A percentile compares a stretch with the other conserved stretches of the same genome.
Conservation (phyloP, 192 early-diverging fungal genomes). For the Linnemannia hyalina region DNA sequence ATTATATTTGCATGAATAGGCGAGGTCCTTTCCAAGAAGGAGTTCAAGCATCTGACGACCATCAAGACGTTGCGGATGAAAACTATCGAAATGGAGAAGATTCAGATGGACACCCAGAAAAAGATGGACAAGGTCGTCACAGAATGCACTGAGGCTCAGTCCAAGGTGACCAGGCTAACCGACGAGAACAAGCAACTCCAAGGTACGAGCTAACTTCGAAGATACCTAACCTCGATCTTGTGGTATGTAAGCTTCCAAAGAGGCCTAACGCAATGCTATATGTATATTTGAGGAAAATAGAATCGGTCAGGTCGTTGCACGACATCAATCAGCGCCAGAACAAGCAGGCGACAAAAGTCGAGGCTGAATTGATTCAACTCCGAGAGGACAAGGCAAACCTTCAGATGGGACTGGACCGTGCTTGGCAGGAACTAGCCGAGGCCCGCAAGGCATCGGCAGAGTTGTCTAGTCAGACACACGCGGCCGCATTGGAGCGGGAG, state of each 20-base stretch:
- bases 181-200: conserved; percentile 58
- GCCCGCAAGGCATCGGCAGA: conserved; percentile 43
- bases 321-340: conserved; percentile 44
- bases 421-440: conserved; percentile 38
- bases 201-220: conserved; percentile 16
- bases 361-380: conserved; percentile 22
- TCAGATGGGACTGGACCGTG: conserved; percentile 37
- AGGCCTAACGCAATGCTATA: too few species aligned
- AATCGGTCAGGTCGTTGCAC: conserved; percentile 15
- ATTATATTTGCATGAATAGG: conserved; percentile 64
- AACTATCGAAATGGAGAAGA: conserved; percentile 71
- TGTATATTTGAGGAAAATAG: conserved; percentile 2
- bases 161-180: conserved; percentile 52
- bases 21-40: conserved; percentile 82
- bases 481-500: conserved; percentile 63
- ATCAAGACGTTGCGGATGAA: conserved; percentile 83
- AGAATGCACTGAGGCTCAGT: conserved; percentile 64
- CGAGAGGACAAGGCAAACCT: conserved; percentile 35
- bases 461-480: conserved; percentile 47
- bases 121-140: conserved; percentile 61
- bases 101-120: conserved; percentile 60
- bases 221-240: neutral
- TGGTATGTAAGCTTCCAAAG: too few species aligned
- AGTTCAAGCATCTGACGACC: conserved; percentile 75
- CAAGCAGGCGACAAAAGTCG: conserved; percentile 36